Percentiles rank a stretch among this genome's conserved stretches.
Conservation (phyloP, 257 asterid species). For the Plantago major region DNA sequence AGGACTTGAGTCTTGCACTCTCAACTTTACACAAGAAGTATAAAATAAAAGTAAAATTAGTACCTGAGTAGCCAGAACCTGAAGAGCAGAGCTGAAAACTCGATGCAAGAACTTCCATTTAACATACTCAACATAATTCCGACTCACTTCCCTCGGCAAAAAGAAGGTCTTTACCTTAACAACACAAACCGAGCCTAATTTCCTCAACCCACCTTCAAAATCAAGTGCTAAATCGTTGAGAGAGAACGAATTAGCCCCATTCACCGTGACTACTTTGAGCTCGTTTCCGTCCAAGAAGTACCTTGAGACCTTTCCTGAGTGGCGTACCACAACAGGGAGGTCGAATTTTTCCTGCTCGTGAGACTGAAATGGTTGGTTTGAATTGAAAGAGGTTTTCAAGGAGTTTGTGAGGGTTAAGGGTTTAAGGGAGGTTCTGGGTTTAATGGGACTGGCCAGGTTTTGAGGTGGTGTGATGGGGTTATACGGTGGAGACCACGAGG, state of each 20-base stretch:
- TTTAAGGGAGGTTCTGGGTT: slow-evolving; percentile 49
- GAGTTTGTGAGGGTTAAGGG: slow-evolving; percentile 43
- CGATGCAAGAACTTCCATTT: slow-evolving; percentile 95
- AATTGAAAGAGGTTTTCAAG: slow-evolving; percentile 29
- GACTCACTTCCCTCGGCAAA: slow-evolving; percentile 67
- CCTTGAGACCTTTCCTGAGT: slow-evolving; percentile 49
- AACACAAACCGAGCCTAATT: slow-evolving; percentile 35
- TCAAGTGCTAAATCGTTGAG: slow-evolving; percentile 35
- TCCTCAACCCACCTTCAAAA: slow-evolving; percentile 49
- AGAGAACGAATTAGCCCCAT: slow-evolving; percentile 40
- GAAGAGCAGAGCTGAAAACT: slow-evolving; percentile 90
- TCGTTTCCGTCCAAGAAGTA: slow-evolving; percentile 73
- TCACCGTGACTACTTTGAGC: slow-evolving; percentile 47
- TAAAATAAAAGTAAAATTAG: background rate
- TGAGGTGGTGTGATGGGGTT: slow-evolving; percentile 19
- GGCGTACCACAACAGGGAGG: slow-evolving; percentile 54
- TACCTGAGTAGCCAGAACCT: slow-evolving; percentile 98
- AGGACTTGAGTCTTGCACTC: background rate
- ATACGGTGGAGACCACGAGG: slow-evolving; percentile 25
- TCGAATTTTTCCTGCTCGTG: slow-evolving; percentile 27
- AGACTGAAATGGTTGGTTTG: slow-evolving; percentile 24
- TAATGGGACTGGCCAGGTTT: slow-evolving; percentile 21
- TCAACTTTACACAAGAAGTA: background rate
- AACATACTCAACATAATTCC: slow-evolving; percentile 74
- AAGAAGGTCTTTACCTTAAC: slow-evolving; percentile 58